Base-by-base conservation (phyloP, 2,329 filamentous ascomycete genomes). In the Tetracladium maxilliforme region DNA sequence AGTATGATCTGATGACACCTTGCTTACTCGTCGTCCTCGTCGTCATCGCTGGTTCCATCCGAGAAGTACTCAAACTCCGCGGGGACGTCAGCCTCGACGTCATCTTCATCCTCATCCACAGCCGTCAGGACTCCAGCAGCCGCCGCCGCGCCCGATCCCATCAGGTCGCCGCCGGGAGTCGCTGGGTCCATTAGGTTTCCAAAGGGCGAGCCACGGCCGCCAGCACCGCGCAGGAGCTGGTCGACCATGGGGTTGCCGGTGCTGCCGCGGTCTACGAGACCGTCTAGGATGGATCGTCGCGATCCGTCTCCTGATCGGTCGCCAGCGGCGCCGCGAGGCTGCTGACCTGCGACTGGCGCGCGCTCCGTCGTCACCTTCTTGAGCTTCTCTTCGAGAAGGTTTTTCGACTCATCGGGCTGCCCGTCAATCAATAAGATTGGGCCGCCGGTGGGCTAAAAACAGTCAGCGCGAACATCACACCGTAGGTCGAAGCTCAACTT, bases 391-490 rank as follows among this genome's bases (percentile, higher is more conserved):
- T 95, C 90, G 23, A 98, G 67, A 6, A 90, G 64, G 11, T 72
- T 60, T 49, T 92, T 92, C 23, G 73, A 54, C 48, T 92, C 78
- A 2, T 72, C 68, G 1, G 84, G 79, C 36, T 76, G 67, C 10
- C 75, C 84, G 48, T 98, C 90, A 28, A 81, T 64, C 13, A 98
- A 70, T n/a, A 98, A 66, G 17, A 95, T 73, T 19, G 92, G 83
- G 37, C 90, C 90, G 37, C 90, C 87, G 21, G 87, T 95, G 33
- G 87, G 82, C 79, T 92, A 41, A 8, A 26, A 12, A 31, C 7
- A 14, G 6, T 17, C 11, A 22, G 5, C 7, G 3, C 12, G 24
- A 21, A 19, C 26, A 16, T 20, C n/a, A 18, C 13, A n/a, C 22
- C 24, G n/a, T 7, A 10, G 19, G 23, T 10, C 16, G 18, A 14